Base-by-base conservation (phyloP, 352 stramenopile genomes). In the Globisporangium emineosum region DNA sequence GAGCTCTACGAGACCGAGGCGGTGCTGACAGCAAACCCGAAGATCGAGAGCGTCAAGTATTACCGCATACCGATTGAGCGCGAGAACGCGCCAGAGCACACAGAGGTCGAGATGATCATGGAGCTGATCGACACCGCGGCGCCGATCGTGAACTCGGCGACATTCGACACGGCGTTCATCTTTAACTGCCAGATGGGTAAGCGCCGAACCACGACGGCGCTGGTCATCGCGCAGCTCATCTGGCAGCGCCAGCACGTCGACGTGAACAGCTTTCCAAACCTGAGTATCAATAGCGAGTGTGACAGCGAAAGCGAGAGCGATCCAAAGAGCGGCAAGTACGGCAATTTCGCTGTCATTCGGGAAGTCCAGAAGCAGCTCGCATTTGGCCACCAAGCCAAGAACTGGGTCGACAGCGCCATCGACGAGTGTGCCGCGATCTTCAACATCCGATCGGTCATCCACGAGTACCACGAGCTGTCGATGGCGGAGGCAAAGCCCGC, bases 151-250 rank as follows among this genome's bases (percentile, higher is more conserved):
- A 43, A 47, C 3, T 50, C 67, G 0, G 53, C 64, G n/a, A 68
- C 71, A 6, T 52, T 50, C 19, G 64, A 79, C 27, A 95, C 86
- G 19, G 86, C 86, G n/a, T 87, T 93, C 66, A 79, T 95, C 15
- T 95, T 95, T 61, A 96, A 96, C 50, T 96, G 87, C 32, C 87
- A 96, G 70, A 94, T 93, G 83, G 87, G 87, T 13, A 91, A 93
- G 62, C 81, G 85, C 9, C 81, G 87, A 13, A 94, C 87, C 15
- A 96, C 87, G 7, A 94, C 83, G 1, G 84, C 82, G 2, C 73
- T 96, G 49, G 81, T 92, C 55, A 73, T 94, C 13, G 76, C 70
- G 13, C 79, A 75, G 57, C 73, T 94, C 6, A 81, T 92, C 37
- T 92, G 74, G 72, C 69, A 91, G 62, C 77, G 74, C 2, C 70